Percentiles rank a stretch among this genome's conserved stretches.
These are phyloP conservation scores for Climacium dendroides DNA, from an alignment of 225 moss, liverwort and hornwort genomes.

Conservation along the genomic window DNA sequence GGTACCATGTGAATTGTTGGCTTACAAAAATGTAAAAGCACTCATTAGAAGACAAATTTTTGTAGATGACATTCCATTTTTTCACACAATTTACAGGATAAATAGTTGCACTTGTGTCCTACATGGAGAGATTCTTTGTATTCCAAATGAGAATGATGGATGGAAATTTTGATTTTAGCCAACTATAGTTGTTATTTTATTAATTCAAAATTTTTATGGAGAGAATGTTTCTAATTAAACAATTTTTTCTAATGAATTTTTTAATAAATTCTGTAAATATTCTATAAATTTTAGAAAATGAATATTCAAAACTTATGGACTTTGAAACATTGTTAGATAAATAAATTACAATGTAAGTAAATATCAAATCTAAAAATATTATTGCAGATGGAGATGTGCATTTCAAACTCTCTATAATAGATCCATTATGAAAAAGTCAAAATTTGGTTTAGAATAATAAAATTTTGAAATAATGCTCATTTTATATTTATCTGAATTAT, in stretches of 20 bases:
- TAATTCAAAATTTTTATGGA: not conserved
- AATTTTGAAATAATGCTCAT: not conserved
- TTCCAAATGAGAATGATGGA: rapidly evolving
- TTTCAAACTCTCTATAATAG: not conserved
- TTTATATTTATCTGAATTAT: not conserved
- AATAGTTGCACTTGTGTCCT: no score
- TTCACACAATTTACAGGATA: no score
- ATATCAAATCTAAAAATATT: not conserved
- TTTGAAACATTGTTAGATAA: not conserved
- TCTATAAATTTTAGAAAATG: not conserved
- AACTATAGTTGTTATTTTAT: not conserved
- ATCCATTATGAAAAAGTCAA: not conserved
- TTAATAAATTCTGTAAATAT: not conserved
- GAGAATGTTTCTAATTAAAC: rapidly evolving
- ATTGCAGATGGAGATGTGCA: not conserved
- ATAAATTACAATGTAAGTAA: no score
- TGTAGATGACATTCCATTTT: no score
- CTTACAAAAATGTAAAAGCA: no score
- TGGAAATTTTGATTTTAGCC: not conserved
- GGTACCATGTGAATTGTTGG: no score
- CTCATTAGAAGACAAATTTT: no score
- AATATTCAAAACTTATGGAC: rapidly evolving
- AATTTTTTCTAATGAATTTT: no score
- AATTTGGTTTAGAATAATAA: not conserved
- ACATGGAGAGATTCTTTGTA: no score